Conservation (phyloP, 1,284 basidiomycete species). For the Marasmius oreades region DNA sequence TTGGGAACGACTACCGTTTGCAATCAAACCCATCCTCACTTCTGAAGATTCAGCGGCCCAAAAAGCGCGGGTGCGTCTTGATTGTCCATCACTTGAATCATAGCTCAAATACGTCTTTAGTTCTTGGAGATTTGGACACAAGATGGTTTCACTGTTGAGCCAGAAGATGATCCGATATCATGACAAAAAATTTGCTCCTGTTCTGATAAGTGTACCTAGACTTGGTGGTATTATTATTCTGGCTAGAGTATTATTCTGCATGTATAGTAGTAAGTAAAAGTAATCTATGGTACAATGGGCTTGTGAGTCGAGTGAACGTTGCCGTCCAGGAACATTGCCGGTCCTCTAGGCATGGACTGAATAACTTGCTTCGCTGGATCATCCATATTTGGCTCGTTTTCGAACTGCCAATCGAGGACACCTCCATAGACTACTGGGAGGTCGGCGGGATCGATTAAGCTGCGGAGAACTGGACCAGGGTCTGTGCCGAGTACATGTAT, state of each 20-base stretch:
- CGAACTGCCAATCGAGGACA: conserved; percentile 61
- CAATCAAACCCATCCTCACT: conserved; percentile 52
- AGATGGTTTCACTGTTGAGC: conserved; percentile 72
- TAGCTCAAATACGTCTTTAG: conserved; percentile 33
- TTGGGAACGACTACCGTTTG: conserved; percentile 73
- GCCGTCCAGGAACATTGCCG: conserved; percentile 45
- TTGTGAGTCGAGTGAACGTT: conserved; percentile 16
- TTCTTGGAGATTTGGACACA: conserved; percentile 80
- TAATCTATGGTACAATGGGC: neutral
- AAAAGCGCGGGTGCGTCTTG: conserved; percentile 47
- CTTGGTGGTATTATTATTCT: neutral
- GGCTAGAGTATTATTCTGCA: neutral
- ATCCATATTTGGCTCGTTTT: conserved; percentile 59
- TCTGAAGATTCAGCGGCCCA: conserved; percentile 57
- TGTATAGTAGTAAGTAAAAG: neutral
- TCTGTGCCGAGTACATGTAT: conserved; percentile 38
- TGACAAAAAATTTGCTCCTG: neutral
- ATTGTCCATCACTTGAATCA: neutral
- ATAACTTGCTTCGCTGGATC: conserved; percentile 38
- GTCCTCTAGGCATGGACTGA: conserved; percentile 48
- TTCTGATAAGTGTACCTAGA: no score
- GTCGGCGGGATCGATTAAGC: conserved; percentile 51
- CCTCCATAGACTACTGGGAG: conserved; percentile 69
- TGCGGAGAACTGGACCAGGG: conserved; percentile 32
- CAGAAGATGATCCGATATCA: conserved; percentile 42